Base-by-base conservation (phyloP, 2,329 filamentous ascomycete species). In the Penicillium sp. region DNA sequence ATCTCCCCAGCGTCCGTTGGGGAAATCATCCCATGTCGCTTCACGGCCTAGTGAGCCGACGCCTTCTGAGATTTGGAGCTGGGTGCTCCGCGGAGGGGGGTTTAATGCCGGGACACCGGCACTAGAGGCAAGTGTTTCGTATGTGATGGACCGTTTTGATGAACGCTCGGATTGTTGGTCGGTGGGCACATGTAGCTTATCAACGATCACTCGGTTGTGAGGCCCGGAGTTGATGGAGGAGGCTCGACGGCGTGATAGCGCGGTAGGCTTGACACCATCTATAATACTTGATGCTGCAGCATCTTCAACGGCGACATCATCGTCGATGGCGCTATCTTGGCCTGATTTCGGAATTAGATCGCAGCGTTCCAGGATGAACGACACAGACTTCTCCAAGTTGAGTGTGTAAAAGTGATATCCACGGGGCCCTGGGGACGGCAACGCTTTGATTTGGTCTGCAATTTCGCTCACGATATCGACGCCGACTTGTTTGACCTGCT, bases 391-490 rank as follows among this genome's bases (percentile, higher is more conserved):
- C 72, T 97, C 93, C 30, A 97, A 79, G 69, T 99, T 99, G 52
- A 99, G 79, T 0, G 94, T 97, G 74, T 97, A 99, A 74, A 99
- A 97, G 70, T 99, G 94, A 73, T 97, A 96, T 5, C 94, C 94
- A 64, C 85, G 81, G 20, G 85, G 87, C 3, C 83, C 81, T 2
- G 73, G 68, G 11, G 79, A 77, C 0, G 84, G 84, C 62, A 87
- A 78, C 56, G 80, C 78, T 72, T 88, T 89, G 68, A 97, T 83
- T 65, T 86, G 83, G 61, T 90, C 85, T 16, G 97, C 83, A 48
- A 97, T 84, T 67, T 97, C 91, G 66, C 85, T 86, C 58, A 99
- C 70, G 54, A 97, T 89, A 68, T 79, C 76, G 8, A 80, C 75
- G 56, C 77, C 77, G 12, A 76, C 71, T 38, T 69, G 71, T 65